Conservation (phyloP, 768 basidiomycete species). For the Rhodotorula babjevae region DNA sequence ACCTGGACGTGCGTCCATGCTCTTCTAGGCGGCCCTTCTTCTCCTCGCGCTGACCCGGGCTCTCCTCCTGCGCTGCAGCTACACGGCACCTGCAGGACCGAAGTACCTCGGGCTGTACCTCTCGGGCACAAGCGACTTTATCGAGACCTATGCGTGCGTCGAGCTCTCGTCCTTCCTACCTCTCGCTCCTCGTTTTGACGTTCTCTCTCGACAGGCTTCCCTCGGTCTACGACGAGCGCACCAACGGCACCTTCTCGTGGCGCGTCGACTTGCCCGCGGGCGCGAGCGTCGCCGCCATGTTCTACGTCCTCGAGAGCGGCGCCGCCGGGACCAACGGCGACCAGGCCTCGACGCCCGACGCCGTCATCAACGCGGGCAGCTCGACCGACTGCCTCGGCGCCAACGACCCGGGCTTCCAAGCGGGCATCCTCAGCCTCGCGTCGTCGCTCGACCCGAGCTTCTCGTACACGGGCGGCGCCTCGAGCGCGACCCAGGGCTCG, state of each 20-base stretch:
- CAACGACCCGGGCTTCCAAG: background rate
- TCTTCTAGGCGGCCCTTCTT: background rate
- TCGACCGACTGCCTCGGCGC: background rate
- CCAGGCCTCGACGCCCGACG: slow-evolving; percentile 11
- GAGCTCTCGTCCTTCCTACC: background rate
- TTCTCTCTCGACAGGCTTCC: background rate
- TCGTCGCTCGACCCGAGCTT: slow-evolving; percentile 9
- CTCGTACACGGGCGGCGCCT: background rate
- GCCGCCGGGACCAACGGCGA: background rate
- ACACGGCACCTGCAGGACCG: background rate
- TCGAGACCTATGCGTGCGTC: slow-evolving; percentile 9
- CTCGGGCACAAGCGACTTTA: background rate
- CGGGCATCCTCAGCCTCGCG: background rate
- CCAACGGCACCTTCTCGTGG: slow-evolving; percentile 7
- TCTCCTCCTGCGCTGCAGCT: background rate
- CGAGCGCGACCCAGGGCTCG: background rate
- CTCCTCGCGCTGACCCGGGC: too few relatives aligned
- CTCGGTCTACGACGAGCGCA: slow-evolving; percentile 3
- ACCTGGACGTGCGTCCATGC: slow-evolving; percentile 8
- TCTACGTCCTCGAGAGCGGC: slow-evolving; percentile 9
- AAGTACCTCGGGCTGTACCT: slow-evolving; percentile 13
- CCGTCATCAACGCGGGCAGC: slow-evolving; percentile 8
- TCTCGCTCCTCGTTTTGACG: too few relatives aligned
- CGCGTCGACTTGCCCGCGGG: slow-evolving; percentile 2
- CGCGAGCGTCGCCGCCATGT: background rate